Evolutionary conservation across 129 eudicot genomes (phyloP), one percentile per base, ranked within the genome.

Genomic region (Logfia minima): DNA sequence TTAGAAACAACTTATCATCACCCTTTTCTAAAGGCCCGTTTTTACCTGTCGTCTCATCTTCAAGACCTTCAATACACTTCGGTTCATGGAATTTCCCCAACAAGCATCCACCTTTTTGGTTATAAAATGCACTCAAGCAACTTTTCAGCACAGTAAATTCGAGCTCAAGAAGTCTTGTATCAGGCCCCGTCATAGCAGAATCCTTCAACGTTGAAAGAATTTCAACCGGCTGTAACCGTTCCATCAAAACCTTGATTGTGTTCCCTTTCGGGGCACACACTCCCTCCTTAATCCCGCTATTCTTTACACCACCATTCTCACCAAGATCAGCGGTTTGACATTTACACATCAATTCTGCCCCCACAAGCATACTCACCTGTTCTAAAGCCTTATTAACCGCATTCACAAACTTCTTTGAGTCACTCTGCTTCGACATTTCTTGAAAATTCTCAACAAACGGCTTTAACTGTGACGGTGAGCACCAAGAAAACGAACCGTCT

Each of bases 401-500:
- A 22, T 83, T 71, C 16, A 77, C 78, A 56, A 92, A 92, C 59
- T 80, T 85, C 70, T 85, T 84, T 2, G 92, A 83, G 39, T 71
- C 84, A 19, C 95, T 92, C 32, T 85, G 88, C 7, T 13, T 79
- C 6, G 91, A 85, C 96, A 90, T 75, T 17, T 82, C 86, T 16
- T 72, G 75, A 70, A 85, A 93, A 59, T 84, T 37, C 13, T 90
- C 86, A 3, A 74, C 86, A 81, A 90, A 93, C 6, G 92, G 92
- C 41, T 82, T 80, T 13, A 93, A 70, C 80, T 90, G 92, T 0
- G 88, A 80, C 0, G 88, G 86, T 23, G 52, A 72, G 68, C 95
- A 88, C 98, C 98, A 93, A 53, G 98, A 87, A 79, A 86, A 88
- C 4, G 98, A 84, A n/a, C 86, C 84, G 39, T 93, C 95, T 34